Conservation (phyloP, 169 alveolate genomes). For the Hepatocystis sp. region DNA sequence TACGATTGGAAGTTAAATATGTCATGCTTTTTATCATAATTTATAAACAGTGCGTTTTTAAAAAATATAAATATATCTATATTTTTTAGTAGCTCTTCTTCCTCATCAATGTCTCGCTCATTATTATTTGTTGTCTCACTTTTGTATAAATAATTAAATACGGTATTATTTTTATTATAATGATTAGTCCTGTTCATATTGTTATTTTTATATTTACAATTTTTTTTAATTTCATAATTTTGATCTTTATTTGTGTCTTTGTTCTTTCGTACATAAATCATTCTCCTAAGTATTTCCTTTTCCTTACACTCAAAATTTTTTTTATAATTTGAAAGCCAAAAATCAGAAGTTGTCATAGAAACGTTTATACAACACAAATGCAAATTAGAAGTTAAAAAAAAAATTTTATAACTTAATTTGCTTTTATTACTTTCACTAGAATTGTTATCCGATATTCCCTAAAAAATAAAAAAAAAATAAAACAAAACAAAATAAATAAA, state of each 20-base stretch:
- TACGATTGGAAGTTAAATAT: conserved; percentile 60
- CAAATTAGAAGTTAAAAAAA: conserved; percentile 60
- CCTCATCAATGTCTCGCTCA: not conserved
- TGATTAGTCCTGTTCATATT: conserved; percentile 5
- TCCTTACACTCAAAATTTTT: conserved; percentile 56
- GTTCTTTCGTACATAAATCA: conserved; percentile 29
- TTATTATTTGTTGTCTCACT: conserved; percentile 16
- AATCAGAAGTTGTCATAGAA: conserved; percentile 49
- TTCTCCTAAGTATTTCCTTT: conserved; percentile 38
- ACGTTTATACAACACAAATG: conserved; percentile 53
- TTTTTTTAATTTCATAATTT: not conserved
- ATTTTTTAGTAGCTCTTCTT: conserved; percentile 2
- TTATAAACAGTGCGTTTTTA: conserved; percentile 47
- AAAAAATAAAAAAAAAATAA: not conserved
- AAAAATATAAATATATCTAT: conserved; percentile 42
- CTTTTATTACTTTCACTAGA: conserved; percentile 22
- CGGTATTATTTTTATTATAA: conserved; percentile 1
- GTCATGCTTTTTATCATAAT: conserved; percentile 55
- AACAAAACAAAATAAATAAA: too few relatives aligned
- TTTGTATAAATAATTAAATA: conserved; percentile 64
- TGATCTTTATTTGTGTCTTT: conserved; percentile 5
- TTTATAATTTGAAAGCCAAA: conserved; percentile 20
- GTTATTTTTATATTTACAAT: not conserved
- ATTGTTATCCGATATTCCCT: conserved; percentile 40
- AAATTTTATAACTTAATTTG: conserved; percentile 22